Evolutionary conservation across 225 moss, liverwort and hornwort genomes (phyloP).

Genomic region (Thuidium tamariscinum): DNA sequence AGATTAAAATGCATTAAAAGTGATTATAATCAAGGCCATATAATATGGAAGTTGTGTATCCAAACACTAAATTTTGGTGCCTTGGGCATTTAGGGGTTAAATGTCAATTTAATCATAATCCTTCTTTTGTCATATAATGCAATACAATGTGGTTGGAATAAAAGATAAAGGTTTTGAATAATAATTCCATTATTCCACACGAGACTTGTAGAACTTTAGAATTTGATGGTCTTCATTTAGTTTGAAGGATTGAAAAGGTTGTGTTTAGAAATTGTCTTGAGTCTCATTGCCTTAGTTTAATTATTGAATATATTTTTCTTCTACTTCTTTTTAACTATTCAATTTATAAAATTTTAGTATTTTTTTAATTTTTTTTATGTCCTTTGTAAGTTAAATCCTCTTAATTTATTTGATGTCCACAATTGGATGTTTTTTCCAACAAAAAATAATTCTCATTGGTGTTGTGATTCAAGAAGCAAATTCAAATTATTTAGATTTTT

Average conservation of each 20-base stretch:
- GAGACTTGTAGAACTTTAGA: neutral
- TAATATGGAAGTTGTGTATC: too few species aligned
- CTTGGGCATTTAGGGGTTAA: too few species aligned
- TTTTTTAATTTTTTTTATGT: neutral
- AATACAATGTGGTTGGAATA: neutral
- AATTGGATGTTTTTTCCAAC: neutral
- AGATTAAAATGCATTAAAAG: too few species aligned
- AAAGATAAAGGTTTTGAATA: fast-evolving
- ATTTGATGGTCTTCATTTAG: too few species aligned
- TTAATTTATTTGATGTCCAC: neutral
- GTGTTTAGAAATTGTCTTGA: neutral
- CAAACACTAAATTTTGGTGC: too few species aligned
- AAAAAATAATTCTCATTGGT: neutral
- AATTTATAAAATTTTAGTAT: neutral
- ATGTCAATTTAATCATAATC: neutral
- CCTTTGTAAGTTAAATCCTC: too few species aligned
- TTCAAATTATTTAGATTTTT: neutral
- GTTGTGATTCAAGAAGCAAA: neutral
- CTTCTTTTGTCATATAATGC: neutral
- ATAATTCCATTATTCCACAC: neutral
- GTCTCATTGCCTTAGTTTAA: neutral
- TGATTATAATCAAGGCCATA: too few species aligned
- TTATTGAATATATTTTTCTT: neutral
- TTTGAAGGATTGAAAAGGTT: too few species aligned
- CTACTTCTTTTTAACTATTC: neutral